Evolutionary conservation across 2,329 filamentous ascomycete genomes (phyloP), one percentile per base, ranked within the genome.

Genomic region (Hypoxylon sp.): DNA sequence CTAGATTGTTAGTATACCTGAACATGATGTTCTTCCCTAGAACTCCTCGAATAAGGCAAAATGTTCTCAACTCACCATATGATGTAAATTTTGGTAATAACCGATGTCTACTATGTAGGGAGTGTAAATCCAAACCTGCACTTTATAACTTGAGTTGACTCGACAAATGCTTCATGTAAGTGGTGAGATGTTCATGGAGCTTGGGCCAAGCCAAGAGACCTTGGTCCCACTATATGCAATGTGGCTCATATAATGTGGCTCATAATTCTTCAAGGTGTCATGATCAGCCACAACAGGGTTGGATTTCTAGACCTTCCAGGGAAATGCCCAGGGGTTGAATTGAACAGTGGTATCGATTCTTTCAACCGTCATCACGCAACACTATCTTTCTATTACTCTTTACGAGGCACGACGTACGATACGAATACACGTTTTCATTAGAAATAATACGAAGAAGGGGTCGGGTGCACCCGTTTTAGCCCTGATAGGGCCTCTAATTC

Each of bases 1-100:
- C 83, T 92, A 76, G 19, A 32, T 62, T 32, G 25, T 41, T n/a
- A 9, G 17, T 13, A 34, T 52, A 9, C n/a, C n/a, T n/a, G n/a
- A 48, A 19, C n/a, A 10, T 45, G 19, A 13, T 49, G 38, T 5
- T 36, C 17, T 38, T 11, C 9, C 30, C 9, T 28, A 32, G 10
- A 14, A 6, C 43, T 5, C 13, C 21, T 34, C 9, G 11, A n/a
- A 28, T 10, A 25, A 41, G 7, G 4, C 14, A 49, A 2, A 36
- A n/a, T 34, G 13, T 25, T 49, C 19, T 49, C 10, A 38, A 55
- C 67, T 68, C 13, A 65, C 67, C 67, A 70, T 70, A 38, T 53
- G 25, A 36, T 43, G 45, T 23, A 21, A 6, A 43, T 1, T 13
- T 48, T 5, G 14, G 25, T 28, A 0, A 19, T 19, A 19, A 2